Evolutionary conservation across 176 grass and related monocot species (phyloP).

Genomic region (Oryza punctata): DNA sequence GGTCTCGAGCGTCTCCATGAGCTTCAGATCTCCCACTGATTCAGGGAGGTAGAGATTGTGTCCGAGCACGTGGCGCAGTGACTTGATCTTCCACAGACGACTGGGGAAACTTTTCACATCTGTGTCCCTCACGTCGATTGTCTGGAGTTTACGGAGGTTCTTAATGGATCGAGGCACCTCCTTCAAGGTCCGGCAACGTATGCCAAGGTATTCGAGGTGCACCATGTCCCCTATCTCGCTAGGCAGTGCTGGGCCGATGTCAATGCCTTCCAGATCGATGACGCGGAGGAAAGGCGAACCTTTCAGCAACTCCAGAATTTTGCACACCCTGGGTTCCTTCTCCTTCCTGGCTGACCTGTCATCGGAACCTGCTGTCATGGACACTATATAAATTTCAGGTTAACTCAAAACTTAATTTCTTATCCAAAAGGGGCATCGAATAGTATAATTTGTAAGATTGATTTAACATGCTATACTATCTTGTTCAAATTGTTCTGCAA

Average conservation of each 20-base stretch:
- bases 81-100: neutral
- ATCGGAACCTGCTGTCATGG: neutral
- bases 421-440: too few relatives aligned
- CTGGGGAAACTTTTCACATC: neutral
- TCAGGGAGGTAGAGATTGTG: neutral
- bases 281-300: neutral
- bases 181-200: neutral
- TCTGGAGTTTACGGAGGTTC: neutral
- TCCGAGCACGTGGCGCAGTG: neutral
- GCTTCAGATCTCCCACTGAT: neutral
- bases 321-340: too few relatives aligned
- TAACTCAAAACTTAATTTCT: too few relatives aligned
- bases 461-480: too few relatives aligned
- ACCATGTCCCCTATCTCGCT: neutral
- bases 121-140: neutral
- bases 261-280: neutral
- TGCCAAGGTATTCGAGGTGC: constrained; percentile 1
- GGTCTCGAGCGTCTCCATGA: neutral
- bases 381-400: too few relatives aligned
- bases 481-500: too few relatives aligned
- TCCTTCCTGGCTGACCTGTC: neutral
- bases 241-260: neutral
- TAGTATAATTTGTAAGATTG: too few relatives aligned
- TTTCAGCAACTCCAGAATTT: neutral
- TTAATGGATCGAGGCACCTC: neutral